Percentiles rank a stretch among this genome's conserved stretches.
phyloP scores from a whole-genome alignment of 306 rosid species.

The Quercus bicolor region DNA sequence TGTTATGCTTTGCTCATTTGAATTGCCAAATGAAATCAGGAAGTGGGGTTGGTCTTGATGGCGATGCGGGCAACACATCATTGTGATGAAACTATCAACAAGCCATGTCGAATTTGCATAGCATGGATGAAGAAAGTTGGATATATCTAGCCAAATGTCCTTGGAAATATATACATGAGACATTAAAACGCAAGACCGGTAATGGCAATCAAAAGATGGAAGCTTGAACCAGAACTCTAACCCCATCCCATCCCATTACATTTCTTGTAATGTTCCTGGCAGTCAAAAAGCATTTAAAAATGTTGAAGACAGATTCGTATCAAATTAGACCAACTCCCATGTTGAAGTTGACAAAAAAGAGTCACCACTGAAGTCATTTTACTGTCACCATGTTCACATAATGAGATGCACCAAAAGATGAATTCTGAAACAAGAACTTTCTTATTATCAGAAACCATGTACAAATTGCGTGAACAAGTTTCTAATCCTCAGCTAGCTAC shows the following conservation, averaged over 20 bases:
- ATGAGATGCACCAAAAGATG: background rate
- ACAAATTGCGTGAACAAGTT: background rate
- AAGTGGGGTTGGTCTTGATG: too few relatives aligned
- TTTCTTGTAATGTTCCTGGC: too few relatives aligned
- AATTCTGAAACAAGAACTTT: background rate
- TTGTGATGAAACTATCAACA: too few relatives aligned
- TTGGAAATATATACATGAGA: too few relatives aligned
- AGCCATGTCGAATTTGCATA: too few relatives aligned
- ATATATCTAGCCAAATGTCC: too few relatives aligned
- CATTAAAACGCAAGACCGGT: too few relatives aligned
- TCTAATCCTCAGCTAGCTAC: background rate
- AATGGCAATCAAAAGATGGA: background rate
- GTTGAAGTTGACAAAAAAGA: background rate
- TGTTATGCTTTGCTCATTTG: too few relatives aligned
- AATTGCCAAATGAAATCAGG: too few relatives aligned
- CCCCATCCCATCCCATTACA: background rate
- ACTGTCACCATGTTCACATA: background rate
- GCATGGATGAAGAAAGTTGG: too few relatives aligned
- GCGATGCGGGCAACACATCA: too few relatives aligned
- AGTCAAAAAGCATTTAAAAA: too few relatives aligned
- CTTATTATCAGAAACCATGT: background rate
- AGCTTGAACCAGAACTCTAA: background rate
- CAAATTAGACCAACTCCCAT: background rate
- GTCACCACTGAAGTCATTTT: background rate
- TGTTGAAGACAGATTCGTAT: background rate